phyloP scores from a whole-genome alignment of 345 rosid species.

The Orychophragmus violaceus region DNA sequence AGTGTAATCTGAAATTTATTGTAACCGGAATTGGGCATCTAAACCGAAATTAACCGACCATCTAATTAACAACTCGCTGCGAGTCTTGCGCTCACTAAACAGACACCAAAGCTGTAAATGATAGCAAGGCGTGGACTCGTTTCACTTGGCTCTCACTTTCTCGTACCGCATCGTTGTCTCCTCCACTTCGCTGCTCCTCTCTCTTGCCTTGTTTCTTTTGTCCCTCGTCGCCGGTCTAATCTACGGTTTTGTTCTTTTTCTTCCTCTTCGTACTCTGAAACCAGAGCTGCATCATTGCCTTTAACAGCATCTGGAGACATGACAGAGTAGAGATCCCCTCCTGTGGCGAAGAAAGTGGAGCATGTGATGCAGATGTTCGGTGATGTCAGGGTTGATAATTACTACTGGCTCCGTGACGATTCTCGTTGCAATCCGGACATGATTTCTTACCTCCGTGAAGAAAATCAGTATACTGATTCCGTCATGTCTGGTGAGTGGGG shows the following conservation, averaged over 20 bases:
- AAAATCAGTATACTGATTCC: constrained; percentile 54
- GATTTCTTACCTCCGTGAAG: constrained; percentile 57
- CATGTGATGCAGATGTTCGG: constrained; percentile 76
- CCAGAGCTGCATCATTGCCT: background rate
- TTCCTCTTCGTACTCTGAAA: background rate
- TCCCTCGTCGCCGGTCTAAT: background rate
- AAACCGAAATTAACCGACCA: background rate
- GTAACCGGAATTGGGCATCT: background rate
- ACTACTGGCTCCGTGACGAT: constrained; percentile 97
- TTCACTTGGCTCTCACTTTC: background rate
- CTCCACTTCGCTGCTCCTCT: constrained; percentile 7
- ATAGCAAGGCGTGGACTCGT: constrained; percentile 7
- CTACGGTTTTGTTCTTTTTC: background rate
- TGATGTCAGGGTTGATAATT: constrained; percentile 65
- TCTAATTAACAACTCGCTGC: background rate
- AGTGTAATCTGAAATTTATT: background rate
- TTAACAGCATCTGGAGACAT: constrained; percentile 4
- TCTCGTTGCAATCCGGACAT: constrained; percentile 63
- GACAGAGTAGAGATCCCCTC: constrained; percentile 40
- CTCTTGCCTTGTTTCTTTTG: background rate
- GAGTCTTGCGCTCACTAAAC: background rate
- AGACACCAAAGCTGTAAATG: background rate
- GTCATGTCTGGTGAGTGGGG: constrained; percentile 54
- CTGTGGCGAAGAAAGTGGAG: constrained; percentile 73
- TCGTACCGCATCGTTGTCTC: background rate